Base-by-base conservation (phyloP, 129 eudicot species). In the Escallonia herrerae region DNA sequence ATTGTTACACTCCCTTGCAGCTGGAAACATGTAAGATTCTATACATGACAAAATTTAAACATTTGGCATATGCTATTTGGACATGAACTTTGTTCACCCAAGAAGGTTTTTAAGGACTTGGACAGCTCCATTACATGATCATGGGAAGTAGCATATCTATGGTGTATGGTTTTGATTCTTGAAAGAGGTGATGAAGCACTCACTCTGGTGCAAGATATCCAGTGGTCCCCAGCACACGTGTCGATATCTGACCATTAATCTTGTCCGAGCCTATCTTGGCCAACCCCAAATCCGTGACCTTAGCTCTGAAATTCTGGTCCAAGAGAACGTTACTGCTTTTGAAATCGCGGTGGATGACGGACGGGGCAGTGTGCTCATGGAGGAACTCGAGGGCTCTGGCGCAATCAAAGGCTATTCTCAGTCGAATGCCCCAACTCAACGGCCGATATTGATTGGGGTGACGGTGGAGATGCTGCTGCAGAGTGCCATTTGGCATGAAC, bases 201-300 rank as follows among this genome's bases (percentile, higher is more conserved):
- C 56, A 93, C 99, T 93, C 99, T n/a, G 99, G 99, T 46, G 99
- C 95, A 77, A 89, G 65, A 73, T 89, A 93, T 58, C 96, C 96
- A 0, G 93, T 93, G 72, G 96, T 89, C 67, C 99, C 99, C 57
- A 88, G 51, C 59, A 93, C 96, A 7, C 99, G 81, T 3, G 99
- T 93, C 11, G 96, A 88, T 53, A 93, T 80, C 48, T 69, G 86
- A 22, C 96, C 99, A 60, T 89, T 86, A 40, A 86, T 82, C 81
- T 93, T 93, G 60, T 93, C 87, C 0, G 99, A 93, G 13, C 99
- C 96, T 13, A 82, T 76, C 81, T 89, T 93, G 38, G 99, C 99
- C 79, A 93, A 44, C 61, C 96, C 95, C 43, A 93, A 93, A 80
- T 90, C 95, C 3, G 95, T 83, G 6, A 93, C 89, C 77, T 88